phyloP scores from a whole-genome alignment of 805 yeast genomes.

The Wickerhamiella siamensis region DNA sequence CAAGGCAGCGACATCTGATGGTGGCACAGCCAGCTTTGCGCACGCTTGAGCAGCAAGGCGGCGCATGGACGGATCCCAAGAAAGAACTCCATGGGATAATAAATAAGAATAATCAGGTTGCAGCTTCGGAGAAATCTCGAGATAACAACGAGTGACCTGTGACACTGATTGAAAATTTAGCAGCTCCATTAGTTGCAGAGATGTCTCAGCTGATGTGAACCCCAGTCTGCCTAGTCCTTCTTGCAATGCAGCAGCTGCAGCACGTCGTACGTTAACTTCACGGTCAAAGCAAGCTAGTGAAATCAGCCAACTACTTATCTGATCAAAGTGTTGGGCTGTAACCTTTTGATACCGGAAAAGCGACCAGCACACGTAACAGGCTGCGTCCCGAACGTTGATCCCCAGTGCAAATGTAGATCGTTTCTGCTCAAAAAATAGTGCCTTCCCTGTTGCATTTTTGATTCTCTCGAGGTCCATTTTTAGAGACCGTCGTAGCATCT shows the following conservation, averaged over 20 bases:
- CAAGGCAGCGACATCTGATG: background rate
- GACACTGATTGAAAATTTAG: conserved; percentile 41
- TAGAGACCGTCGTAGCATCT: conserved; percentile 23
- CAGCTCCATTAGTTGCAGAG: conserved; percentile 37
- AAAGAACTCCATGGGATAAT: conserved; percentile 22
- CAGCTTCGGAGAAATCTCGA: conserved; percentile 24
- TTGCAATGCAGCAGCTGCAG: conserved; percentile 77
- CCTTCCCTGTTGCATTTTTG: conserved; percentile 27
- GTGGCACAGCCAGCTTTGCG: too few relatives aligned
- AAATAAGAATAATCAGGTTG: conserved; percentile 20
- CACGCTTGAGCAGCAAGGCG: conserved; percentile 15
- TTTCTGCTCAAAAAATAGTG: conserved; percentile 45
- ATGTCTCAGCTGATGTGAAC: conserved; percentile 24
- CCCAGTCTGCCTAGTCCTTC: conserved; percentile 74
- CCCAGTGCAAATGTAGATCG: conserved; percentile 42
- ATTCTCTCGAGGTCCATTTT: conserved; percentile 10
- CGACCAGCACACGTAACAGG: conserved; percentile 80
- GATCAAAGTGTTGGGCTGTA: conserved; percentile 10
- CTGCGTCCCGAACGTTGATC: conserved; percentile 63
- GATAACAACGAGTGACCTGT: conserved; percentile 29
- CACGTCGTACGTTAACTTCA: conserved; percentile 61
- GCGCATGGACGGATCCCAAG: conserved; percentile 31
- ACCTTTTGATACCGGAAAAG: conserved; percentile 32
- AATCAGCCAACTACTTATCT: conserved; percentile 29
- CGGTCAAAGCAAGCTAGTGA: conserved; percentile 50